Evolutionary conservation across 2,329 filamentous ascomycete species (phyloP).

Genomic region (Chaetomium globosum): DNA sequence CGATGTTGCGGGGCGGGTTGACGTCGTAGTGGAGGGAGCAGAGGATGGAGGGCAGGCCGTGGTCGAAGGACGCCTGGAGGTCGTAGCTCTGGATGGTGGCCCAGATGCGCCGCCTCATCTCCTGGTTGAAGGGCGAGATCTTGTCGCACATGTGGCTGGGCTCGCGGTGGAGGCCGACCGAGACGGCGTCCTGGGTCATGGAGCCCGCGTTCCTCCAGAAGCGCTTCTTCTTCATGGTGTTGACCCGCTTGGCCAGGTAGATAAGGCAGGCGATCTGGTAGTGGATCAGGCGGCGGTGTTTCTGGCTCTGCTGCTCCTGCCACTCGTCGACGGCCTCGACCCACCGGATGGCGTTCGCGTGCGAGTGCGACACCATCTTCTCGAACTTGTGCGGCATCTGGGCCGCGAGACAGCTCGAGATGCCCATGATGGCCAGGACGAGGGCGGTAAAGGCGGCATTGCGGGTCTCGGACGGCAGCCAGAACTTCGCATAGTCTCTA

Average conservation of each 20-base stretch:
- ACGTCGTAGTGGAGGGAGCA: constrained; percentile 60
- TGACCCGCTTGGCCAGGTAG: constrained; percentile 64
- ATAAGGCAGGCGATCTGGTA: constrained; percentile 62
- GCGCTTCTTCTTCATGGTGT: constrained; percentile 66
- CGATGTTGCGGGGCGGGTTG: constrained; percentile 59
- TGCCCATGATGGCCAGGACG: constrained; percentile 61
- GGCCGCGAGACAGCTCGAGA: constrained; percentile 60
- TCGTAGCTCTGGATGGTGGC: constrained; percentile 64
- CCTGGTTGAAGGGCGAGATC: constrained; percentile 62
- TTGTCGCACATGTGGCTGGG: constrained; percentile 58
- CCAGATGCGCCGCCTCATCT: constrained; percentile 65
- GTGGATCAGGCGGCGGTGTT: constrained; percentile 62
- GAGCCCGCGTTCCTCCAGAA: constrained; percentile 62
- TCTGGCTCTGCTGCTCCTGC: constrained; percentile 60
- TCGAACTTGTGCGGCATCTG: constrained; percentile 58
- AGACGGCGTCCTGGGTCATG: constrained; percentile 60
- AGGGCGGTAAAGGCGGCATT: constrained; percentile 59
- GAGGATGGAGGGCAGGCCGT: constrained; percentile 61
- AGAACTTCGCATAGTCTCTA: constrained; percentile 59
- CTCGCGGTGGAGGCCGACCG: constrained; percentile 62
- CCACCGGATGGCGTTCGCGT: constrained; percentile 59
- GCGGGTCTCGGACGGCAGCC: constrained; percentile 51
- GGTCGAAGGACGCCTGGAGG: constrained; percentile 63
- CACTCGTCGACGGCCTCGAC: constrained; percentile 59
- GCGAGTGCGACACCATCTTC: constrained; percentile 60